Percentiles rank a stretch among this genome's conserved stretches.
These are phyloP conservation scores for Haematococcus sp. DNA, from an alignment of 139 green algal genomes.

Conservation along the genomic window DNA sequence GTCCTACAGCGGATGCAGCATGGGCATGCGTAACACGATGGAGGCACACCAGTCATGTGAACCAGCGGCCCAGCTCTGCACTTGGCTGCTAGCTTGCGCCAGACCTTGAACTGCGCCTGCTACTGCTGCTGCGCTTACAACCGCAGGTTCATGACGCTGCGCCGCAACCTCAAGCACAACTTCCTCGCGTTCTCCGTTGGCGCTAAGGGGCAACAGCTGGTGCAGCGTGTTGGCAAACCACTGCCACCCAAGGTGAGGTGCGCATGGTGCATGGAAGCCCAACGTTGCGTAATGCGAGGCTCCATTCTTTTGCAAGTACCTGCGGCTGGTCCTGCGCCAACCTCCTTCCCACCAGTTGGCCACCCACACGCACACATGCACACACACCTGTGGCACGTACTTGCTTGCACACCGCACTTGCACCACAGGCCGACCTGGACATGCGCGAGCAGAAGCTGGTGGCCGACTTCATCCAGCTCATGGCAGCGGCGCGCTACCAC, in stretches of 20 bases:
- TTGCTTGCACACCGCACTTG: background rate
- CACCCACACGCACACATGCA: background rate
- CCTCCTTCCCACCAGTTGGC: too few species aligned
- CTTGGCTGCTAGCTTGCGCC: too few species aligned
- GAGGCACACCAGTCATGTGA: too few species aligned
- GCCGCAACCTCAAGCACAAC: slow-evolving; percentile 43
- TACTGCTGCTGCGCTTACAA: too few species aligned
- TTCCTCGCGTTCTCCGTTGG: slow-evolving; percentile 49
- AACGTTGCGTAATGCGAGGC: background rate
- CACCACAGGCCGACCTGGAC: slow-evolving; percentile 42
- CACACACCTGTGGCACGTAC: too few species aligned
- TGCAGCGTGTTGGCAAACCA: slow-evolving; percentile 5
- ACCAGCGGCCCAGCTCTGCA: too few species aligned
- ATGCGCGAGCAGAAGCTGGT: slow-evolving; percentile 56
- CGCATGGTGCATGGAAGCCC: background rate
- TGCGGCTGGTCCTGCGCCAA: too few species aligned
- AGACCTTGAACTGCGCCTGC: too few species aligned
- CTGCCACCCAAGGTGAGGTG: slow-evolving; percentile 16
- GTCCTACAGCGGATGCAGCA: too few species aligned
- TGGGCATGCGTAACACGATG: too few species aligned
- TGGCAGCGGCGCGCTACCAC: slow-evolving; percentile 60
- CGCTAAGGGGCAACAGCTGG: slow-evolving; percentile 38
- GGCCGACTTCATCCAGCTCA: slow-evolving; percentile 58
- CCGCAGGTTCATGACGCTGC: slow-evolving; percentile 39
- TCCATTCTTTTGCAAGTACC: too few species aligned